A percentile compares a stretch with the other conserved stretches of the same genome.
These are phyloP conservation scores for Clonostachys rosea DNA, from an alignment of 2,329 filamentous ascomycete genomes.

Conservation along the genomic window DNA sequence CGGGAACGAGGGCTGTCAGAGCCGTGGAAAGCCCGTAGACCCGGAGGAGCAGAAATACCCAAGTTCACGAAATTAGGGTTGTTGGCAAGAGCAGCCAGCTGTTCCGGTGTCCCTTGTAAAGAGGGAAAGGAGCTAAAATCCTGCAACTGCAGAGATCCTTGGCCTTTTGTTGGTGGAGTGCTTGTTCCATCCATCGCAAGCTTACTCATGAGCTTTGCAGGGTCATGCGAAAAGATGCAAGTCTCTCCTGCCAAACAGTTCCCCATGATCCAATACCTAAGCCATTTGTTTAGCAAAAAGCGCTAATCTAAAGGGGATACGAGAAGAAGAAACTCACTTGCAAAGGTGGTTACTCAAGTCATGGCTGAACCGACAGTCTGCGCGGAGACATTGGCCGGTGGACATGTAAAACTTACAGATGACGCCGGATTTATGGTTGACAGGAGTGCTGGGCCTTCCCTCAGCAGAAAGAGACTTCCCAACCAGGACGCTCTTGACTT, in stretches of 20 bases:
- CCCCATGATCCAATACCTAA: conserved; percentile 90
- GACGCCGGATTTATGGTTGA: conserved; percentile 75
- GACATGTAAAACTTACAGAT: conserved; percentile 98
- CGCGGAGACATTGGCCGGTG: conserved; percentile 89
- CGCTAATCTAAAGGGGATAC: not conserved
- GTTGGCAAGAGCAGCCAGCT: conserved; percentile 46
- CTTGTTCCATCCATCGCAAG: conserved; percentile 67
- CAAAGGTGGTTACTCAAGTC: conserved; percentile 93
- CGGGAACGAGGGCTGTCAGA: conserved; percentile 64
- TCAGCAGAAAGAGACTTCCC: conserved; percentile 85
- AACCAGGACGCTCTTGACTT: conserved; percentile 68
- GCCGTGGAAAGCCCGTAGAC: conserved; percentile 59
- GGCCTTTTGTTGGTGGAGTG: conserved; percentile 58
- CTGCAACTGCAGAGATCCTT: conserved; percentile 71
- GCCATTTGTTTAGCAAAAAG: not conserved
- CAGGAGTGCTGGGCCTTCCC: conserved; percentile 71
- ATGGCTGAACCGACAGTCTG: conserved; percentile 95
- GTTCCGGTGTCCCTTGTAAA: conserved; percentile 58
- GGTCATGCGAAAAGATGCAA: conserved; percentile 97
- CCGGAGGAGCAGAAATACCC: conserved; percentile 62
- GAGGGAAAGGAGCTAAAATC: conserved; percentile 84
- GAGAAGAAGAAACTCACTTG: conserved; percentile 66
- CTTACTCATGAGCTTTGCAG: conserved; percentile 77
- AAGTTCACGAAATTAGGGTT: conserved; percentile 46
- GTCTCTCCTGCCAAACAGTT: conserved; percentile 91